Conservation (phyloP, 805 yeast genomes). For the Debaryomyces prosopidis region DNA sequence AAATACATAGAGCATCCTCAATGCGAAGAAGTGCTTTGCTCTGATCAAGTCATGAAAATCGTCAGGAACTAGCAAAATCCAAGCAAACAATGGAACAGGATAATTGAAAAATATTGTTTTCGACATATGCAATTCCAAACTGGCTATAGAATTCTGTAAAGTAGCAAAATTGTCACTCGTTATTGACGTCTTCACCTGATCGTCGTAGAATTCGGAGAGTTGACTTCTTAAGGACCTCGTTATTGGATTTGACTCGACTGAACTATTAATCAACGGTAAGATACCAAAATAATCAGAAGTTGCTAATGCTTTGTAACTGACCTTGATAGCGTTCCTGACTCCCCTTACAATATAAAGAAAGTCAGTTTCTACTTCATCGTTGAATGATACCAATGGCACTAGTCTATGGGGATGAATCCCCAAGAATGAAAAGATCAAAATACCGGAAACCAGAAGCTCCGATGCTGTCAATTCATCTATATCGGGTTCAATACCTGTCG, state of each 20-base stretch:
- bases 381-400: constrained; percentile 27
- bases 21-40: constrained; percentile 21
- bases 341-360: constrained; percentile 20
- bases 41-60: constrained; percentile 19
- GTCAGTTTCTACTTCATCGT: constrained; percentile 16
- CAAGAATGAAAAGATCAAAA: constrained; percentile 26
- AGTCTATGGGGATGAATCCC: constrained; percentile 32
- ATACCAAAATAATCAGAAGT: background rate
- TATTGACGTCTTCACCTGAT: constrained; percentile 1
- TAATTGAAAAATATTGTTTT: constrained; percentile 15
- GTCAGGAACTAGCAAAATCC: constrained; percentile 18
- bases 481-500: background rate
- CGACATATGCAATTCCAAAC: constrained; percentile 13
- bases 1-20: constrained; percentile 23
- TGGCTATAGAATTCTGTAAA: constrained; percentile 6
- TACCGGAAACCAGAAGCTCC: constrained; percentile 19
- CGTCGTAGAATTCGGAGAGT: constrained; percentile 3
- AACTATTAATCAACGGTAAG: background rate
- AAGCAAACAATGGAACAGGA: constrained; percentile 34
- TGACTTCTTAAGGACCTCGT: constrained; percentile 1
- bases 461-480: constrained; percentile 9
- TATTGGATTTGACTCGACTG: background rate
- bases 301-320: constrained; percentile 3
- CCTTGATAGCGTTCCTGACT: constrained; percentile 8
- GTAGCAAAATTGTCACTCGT: constrained; percentile 2